Conservation (phyloP, 1,139 yeast genomes). For the Wickerhamomyces sp. region DNA sequence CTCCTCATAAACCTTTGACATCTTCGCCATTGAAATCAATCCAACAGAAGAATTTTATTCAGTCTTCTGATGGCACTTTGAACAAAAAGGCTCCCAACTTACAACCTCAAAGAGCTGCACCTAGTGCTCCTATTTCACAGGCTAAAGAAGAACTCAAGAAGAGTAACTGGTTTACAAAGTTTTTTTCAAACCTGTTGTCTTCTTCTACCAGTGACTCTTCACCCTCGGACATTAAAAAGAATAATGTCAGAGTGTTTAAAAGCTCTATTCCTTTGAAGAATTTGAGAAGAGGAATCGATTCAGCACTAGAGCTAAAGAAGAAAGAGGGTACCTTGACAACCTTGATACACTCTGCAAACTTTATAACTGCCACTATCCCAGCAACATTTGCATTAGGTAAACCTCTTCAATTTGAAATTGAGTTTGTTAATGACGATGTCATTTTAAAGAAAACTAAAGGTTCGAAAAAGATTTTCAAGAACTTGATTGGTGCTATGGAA, state of each 20-base stretch:
- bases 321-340: constrained; percentile 50
- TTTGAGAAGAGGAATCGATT: constrained; percentile 21
- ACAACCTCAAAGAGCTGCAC: constrained; percentile 43
- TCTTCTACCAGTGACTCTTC: constrained; percentile 2
- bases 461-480: constrained; percentile 50
- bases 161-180: constrained; percentile 25
- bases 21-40: constrained; percentile 19
- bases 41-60: constrained; percentile 14
- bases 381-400: constrained; percentile 45
- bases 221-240: constrained; percentile 1
- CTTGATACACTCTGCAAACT: constrained; percentile 32
- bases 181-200: constrained; percentile 18
- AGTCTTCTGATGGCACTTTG: constrained; percentile 12
- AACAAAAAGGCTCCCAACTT: constrained; percentile 4
- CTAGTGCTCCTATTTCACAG: constrained; percentile 32
- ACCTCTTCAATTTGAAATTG: constrained; percentile 45
- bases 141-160: constrained; percentile 15
- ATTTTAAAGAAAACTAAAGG: constrained; percentile 51
- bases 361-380: constrained; percentile 45
- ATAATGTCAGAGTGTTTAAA: constrained; percentile 10
- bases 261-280: constrained; percentile 18
- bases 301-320: constrained; percentile 40
- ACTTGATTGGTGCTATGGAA: constrained; percentile 41
- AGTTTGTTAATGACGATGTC: constrained; percentile 33
- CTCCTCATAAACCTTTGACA: constrained; percentile 10